Evolutionary conservation across 192 early-diverging fungal species (phyloP).

Genomic region (Backusella luteola): DNA sequence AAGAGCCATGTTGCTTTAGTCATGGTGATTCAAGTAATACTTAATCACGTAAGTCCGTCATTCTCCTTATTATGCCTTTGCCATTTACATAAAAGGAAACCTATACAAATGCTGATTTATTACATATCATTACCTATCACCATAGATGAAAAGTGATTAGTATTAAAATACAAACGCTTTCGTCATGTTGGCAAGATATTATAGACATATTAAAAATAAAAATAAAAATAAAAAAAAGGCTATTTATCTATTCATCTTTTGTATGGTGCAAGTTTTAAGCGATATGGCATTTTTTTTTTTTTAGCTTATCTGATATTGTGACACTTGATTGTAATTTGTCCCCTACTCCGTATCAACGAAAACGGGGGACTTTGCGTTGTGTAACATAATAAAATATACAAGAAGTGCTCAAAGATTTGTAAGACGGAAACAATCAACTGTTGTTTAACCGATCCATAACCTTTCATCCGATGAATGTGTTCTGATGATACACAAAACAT

Average conservation of each 20-base stretch:
- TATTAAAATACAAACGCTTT: not conserved
- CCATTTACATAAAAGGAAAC: not conserved
- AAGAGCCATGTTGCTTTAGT: not conserved
- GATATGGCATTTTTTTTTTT: not conserved
- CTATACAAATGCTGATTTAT: not conserved
- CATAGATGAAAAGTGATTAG: not conserved
- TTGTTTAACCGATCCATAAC: not conserved
- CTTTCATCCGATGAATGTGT: not conserved
- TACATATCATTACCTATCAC: not conserved
- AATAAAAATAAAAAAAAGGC: not conserved
- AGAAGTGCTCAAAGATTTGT: not conserved
- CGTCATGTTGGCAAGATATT: not conserved
- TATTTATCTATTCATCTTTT: not conserved
- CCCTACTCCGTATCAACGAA: not conserved
- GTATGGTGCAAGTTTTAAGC: not conserved
- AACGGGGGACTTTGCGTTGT: not conserved
- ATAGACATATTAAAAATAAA: no score
- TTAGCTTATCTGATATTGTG: slow-evolving; percentile 1
- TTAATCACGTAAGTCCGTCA: not conserved
- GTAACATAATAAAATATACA: not conserved
- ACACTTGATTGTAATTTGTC: not conserved
- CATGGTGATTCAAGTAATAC: no score
- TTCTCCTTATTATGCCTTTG: not conserved
- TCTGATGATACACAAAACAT: not conserved
- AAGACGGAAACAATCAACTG: not conserved